These are phyloP conservation scores for Beauveria sp. DNA, from an alignment of 2,329 filamentous ascomycete genomes.

Conservation along the genomic window DNA sequence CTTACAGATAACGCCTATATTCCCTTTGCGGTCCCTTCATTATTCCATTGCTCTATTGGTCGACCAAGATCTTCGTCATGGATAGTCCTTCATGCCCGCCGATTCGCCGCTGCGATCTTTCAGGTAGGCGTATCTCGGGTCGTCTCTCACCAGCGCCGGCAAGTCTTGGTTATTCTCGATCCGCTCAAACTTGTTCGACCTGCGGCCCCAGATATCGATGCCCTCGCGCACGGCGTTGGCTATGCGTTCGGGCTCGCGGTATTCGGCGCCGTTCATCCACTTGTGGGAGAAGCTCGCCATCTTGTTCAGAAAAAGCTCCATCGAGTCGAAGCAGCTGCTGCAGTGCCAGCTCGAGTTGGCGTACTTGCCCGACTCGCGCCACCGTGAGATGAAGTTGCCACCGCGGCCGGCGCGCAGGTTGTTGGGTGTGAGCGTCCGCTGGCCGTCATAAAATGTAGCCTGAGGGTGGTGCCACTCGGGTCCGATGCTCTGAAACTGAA, in stretches of 20 bases:
- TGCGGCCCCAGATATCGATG: constrained; percentile 47
- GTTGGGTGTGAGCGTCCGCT: constrained; percentile 41
- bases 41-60: background rate
- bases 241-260: constrained; percentile 40
- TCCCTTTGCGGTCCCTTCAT: background rate
- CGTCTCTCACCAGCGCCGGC: constrained; percentile 36
- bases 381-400: constrained; percentile 17
- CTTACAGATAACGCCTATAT: background rate
- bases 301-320: constrained; percentile 48
- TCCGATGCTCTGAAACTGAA: constrained; percentile 39
- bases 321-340: constrained; percentile 51
- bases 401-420: constrained; percentile 43
- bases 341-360: constrained; percentile 54
- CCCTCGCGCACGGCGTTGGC: constrained; percentile 43
- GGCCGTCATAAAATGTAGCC: constrained; percentile 43
- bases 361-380: constrained; percentile 23
- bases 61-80: background rate
- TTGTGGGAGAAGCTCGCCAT: constrained; percentile 49
- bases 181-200: constrained; percentile 37
- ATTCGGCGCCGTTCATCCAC: constrained; percentile 42
- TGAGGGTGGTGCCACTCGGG: constrained; percentile 50
- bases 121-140: constrained; percentile 37
- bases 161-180: constrained; percentile 46
- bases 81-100: constrained; percentile 42
- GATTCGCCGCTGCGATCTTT: constrained; percentile 36